phyloP scores from a whole-genome alignment of 208 protist genomes.

The Vickermania spadyakhi region DNA sequence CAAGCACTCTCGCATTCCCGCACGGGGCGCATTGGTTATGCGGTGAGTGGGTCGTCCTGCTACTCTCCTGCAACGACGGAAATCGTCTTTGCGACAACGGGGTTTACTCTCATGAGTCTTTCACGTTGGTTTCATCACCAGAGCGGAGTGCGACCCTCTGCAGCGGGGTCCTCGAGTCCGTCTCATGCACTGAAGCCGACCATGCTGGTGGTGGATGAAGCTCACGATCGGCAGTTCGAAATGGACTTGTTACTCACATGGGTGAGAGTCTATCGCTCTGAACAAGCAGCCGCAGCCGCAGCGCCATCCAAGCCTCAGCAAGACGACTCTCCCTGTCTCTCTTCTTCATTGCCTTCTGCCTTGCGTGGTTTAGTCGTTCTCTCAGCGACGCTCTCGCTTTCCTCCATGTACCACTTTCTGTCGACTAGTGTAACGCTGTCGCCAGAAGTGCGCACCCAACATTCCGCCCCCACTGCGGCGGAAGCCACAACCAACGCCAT shows the following conservation, averaged over 20 bases:
- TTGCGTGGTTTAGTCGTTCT: constrained; percentile 58
- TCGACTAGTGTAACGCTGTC: too few relatives aligned
- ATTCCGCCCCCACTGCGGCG: not conserved
- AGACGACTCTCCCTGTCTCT: too few relatives aligned
- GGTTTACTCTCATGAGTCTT: constrained; percentile 50
- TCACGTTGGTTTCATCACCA: not conserved
- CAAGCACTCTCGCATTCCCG: not conserved
- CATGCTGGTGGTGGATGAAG: constrained; percentile 71
- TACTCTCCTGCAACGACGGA: constrained; percentile 38
- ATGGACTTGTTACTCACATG: constrained; percentile 62
- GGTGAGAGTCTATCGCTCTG: constrained; percentile 15
- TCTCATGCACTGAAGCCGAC: constrained; percentile 25
- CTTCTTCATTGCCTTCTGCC: not conserved
- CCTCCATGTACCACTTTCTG: constrained; percentile 38
- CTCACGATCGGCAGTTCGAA: constrained; percentile 59
- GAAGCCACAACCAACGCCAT: not conserved
- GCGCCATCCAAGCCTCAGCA: too few relatives aligned
- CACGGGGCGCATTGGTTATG: constrained; percentile 59
- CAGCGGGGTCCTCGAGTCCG: not conserved
- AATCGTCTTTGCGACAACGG: constrained; percentile 68
- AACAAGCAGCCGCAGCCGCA: not conserved
- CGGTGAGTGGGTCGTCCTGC: constrained; percentile 39
- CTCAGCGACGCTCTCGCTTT: constrained; percentile 53
- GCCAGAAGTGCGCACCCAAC: too few relatives aligned
- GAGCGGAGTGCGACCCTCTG: not conserved